Conservation (phyloP, 2,329 filamentous ascomycete species). For the Graphilbum sp. region DNA sequence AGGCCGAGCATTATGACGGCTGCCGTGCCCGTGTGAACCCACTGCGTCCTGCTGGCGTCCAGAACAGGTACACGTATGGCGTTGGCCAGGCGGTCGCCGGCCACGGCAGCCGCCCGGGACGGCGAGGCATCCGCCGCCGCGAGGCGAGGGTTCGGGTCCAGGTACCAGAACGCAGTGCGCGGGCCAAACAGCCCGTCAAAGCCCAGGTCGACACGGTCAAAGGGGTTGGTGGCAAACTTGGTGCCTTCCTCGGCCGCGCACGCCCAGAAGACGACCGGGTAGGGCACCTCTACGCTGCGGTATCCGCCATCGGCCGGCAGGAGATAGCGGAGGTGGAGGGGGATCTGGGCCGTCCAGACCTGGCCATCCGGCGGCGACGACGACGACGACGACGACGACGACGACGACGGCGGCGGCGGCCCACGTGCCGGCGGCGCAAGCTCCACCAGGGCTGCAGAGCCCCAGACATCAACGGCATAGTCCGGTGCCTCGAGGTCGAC, state of each 20-base stretch:
- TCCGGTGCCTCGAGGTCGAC: conserved; percentile 84
- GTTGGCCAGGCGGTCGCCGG: conserved; percentile 27
- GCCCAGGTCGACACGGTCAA: conserved; percentile 70
- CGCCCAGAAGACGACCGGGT: conserved; percentile 81
- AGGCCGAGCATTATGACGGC: conserved; percentile 46
- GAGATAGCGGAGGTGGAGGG: conserved; percentile 75
- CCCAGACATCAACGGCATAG: conserved; percentile 64
- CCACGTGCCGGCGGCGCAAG: conserved; percentile 34
- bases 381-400: too few species aligned
- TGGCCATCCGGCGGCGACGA: neutral
- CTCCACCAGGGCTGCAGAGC: conserved; percentile 61
- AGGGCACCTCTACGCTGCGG: conserved; percentile 46
- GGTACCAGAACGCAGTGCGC: conserved; percentile 70
- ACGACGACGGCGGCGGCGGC: too few species aligned
- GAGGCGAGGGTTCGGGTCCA: conserved; percentile 30
- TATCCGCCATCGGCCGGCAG: conserved; percentile 40
- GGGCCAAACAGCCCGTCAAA: conserved; percentile 69
- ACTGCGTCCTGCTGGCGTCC: conserved; percentile 30
- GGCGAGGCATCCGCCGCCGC: neutral
- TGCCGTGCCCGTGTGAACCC: conserved; percentile 39
- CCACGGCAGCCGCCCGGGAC: neutral
- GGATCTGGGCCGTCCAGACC: conserved; percentile 52
- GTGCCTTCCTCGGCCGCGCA: conserved; percentile 50
- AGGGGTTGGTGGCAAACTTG: conserved; percentile 63
- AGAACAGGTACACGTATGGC: conserved; percentile 49